Base-by-base conservation (phyloP, 371 early-diverging fungal species). In the Mortierella sp. region DNA sequence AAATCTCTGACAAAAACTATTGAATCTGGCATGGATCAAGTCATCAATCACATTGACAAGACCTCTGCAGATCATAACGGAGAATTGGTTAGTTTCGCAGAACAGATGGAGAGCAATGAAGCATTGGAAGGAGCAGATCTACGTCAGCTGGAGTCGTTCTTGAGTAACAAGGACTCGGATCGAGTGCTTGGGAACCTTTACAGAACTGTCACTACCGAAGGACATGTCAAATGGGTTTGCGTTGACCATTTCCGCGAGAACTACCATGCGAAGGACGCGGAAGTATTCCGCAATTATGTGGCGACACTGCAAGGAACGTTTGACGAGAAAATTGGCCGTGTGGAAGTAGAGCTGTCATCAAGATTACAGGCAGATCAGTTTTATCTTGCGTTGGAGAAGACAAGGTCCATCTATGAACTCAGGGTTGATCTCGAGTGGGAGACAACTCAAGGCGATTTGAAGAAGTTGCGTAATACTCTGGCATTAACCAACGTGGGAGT, bases 171-270 rank as follows among this genome's bases (percentile, higher is more conserved):
- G 34, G 69, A 68, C 14, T 12, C 18, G 0, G 19, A 16, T 24
- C 16, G n/a, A 13, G 57, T 34, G 4, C 28, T 68, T 0, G 68
- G 68, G 4, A 61, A 68, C 31, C 58, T 68, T 0, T 53, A 61
- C 31, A 16, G 68, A n/a, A 61, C 58, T 38, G 31, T 39, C 26
- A 43, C 47, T 4, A 30, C 14, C 9, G 55, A 68, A 1, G 57
- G 58, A 14, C 38, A 48, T 26, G 55, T 69, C 23, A 61, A 61
- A 27, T 69, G 69, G 69, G 69, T 69, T 9, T 69, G 69, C 34
- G n/a, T 26, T 5, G 69, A 69, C n/a, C 69, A 69, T 38, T 69
- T 57, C 23, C 58, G 49, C 27, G 59, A 58, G 16, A 42, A 6
- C 42, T 42, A 42, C 42, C 52, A 52, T 5, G 10, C 12, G 16